Conservation (phyloP, 148 eudicot genomes). For the Chenopodium formosanum region DNA sequence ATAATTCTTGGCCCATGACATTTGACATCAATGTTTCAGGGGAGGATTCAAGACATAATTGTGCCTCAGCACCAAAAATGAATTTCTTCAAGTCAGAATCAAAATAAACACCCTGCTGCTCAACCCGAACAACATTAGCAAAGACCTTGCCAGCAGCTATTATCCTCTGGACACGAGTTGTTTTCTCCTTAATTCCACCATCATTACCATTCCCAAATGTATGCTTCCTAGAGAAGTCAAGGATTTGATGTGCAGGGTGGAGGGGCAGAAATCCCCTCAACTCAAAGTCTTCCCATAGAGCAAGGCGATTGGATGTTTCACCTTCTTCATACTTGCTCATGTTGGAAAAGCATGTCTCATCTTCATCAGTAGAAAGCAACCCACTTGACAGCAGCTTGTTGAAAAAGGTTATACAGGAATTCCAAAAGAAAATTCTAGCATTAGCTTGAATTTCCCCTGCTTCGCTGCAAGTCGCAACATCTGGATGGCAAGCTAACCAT, state of each 20-base stretch:
- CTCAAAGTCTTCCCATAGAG: constrained; percentile 89
- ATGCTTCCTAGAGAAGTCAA: constrained; percentile 76
- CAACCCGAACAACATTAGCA: constrained; percentile 54
- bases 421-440: constrained; percentile 77
- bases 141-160: constrained; percentile 89
- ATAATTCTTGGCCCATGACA: constrained; percentile 31
- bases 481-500: constrained; percentile 88
- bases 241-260: constrained; percentile 76
- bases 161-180: constrained; percentile 69
- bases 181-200: constrained; percentile 59
- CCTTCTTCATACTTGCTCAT: constrained; percentile 77
- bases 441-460: constrained; percentile 60
- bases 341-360: constrained; percentile 63
- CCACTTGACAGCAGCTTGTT: constrained; percentile 69
- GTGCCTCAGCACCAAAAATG: constrained; percentile 55
- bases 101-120: constrained; percentile 60
- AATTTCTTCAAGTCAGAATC: constrained; percentile 60
- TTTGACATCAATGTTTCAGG: constrained; percentile 28
- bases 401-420: constrained; percentile 52
- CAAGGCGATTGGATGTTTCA: constrained; percentile 67
- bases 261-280: constrained; percentile 90
- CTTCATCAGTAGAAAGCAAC: constrained; percentile 44
- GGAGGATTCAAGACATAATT: constrained; percentile 34
- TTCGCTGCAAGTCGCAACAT: constrained; percentile 59
- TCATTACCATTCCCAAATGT: constrained; percentile 53